Evolutionary conservation across 768 basidiomycete genomes (phyloP).

Genomic region (Suillus subaureus): DNA sequence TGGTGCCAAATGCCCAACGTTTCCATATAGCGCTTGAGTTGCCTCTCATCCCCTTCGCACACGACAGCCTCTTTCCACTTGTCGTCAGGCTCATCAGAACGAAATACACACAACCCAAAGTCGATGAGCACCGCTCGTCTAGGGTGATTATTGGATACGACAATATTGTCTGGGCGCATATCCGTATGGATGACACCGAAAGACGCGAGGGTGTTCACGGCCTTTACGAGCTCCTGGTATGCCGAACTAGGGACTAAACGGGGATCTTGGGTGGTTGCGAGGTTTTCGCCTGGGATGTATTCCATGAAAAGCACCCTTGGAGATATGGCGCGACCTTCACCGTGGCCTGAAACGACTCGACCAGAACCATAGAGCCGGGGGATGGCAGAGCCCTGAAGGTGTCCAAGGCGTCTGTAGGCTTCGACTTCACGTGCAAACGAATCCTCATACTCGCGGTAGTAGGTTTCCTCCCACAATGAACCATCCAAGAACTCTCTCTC

Average conservation of each 20-base stretch:
- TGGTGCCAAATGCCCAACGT: neutral
- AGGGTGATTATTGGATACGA: neutral
- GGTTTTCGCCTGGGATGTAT: conserved; percentile 3
- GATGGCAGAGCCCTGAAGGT: neutral
- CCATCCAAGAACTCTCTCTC: neutral
- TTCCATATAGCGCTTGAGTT: neutral
- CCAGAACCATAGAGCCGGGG: conserved; percentile 3
- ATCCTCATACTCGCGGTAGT: neutral
- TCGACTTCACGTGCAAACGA: neutral
- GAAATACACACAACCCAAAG: neutral
- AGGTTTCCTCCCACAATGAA: neutral
- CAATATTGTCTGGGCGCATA: neutral
- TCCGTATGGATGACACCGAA: neutral
- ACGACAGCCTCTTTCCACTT: neutral
- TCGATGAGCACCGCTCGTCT: neutral
- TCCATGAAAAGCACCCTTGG: conserved; percentile 3
- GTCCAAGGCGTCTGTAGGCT: neutral
- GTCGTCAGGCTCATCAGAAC: neutral
- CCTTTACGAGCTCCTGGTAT: neutral
- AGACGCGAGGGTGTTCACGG: neutral
- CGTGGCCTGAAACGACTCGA: neutral
- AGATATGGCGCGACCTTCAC: conserved; percentile 1
- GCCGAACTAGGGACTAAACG: neutral
- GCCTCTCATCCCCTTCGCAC: neutral
- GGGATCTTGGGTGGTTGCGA: neutral